Conservation (phyloP, 805 yeast species). For the Hanseniaspora clermontiae region DNA sequence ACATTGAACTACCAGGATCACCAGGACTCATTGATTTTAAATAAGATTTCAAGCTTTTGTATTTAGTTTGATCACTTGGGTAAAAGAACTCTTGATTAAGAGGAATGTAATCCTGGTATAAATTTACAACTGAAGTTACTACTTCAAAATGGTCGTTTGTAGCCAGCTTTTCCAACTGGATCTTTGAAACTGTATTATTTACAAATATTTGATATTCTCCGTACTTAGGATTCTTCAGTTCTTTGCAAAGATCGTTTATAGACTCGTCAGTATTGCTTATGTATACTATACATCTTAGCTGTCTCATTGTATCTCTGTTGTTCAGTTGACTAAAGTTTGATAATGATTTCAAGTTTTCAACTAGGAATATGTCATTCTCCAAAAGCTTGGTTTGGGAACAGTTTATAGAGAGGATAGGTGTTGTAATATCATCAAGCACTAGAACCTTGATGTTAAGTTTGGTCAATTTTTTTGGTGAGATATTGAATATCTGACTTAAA, state of each 20-base stretch:
- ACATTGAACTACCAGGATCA: slow-evolving; percentile 20
- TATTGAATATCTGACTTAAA: slow-evolving; percentile 30
- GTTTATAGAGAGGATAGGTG: slow-evolving; percentile 74
- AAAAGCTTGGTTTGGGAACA: slow-evolving; percentile 78
- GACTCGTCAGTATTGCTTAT: slow-evolving; percentile 60
- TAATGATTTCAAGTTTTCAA: slow-evolving; percentile 53
- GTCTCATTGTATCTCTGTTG: slow-evolving; percentile 56
- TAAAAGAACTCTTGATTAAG: slow-evolving; percentile 58
- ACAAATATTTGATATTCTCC: slow-evolving; percentile 65
- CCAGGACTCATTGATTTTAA: slow-evolving; percentile 17
- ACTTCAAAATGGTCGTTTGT: slow-evolving; percentile 81
- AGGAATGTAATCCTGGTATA: slow-evolving; percentile 72
- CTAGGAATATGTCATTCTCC: slow-evolving; percentile 70
- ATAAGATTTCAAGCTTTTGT: background rate
- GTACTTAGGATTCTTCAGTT: slow-evolving; percentile 68
- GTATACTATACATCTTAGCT: slow-evolving; percentile 68
- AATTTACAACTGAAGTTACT: slow-evolving; percentile 61
- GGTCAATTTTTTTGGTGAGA: slow-evolving; percentile 18
- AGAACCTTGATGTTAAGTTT: slow-evolving; percentile 50
- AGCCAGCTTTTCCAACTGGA: slow-evolving; percentile 73
- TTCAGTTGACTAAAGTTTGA: slow-evolving; percentile 17
- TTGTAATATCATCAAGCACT: slow-evolving; percentile 66
- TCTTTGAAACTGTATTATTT: slow-evolving; percentile 61
- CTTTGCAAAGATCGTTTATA: slow-evolving; percentile 47
- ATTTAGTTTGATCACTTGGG: slow-evolving; percentile 1